Base-by-base conservation (phyloP, 805 yeast species). In the Wickerhamomyces chaumierensis region DNA sequence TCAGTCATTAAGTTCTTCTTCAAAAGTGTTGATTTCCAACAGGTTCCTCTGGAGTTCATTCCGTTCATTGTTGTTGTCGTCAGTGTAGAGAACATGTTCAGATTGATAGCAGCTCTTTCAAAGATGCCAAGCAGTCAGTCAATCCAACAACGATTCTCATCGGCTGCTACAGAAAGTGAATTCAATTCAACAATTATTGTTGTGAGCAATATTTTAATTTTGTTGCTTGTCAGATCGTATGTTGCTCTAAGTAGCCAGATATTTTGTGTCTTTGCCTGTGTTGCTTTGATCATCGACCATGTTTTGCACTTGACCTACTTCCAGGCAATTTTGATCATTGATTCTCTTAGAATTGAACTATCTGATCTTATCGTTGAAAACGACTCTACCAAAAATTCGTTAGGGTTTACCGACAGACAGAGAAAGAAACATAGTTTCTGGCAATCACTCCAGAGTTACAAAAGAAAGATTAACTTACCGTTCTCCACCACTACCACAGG, bases 281-380 rank as follows among this genome's bases (percentile, higher is more conserved):
- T 69, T 21, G 68, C 78, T 0, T 47, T 81, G n/a, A 21, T 73
- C 2, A 56, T 78, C 31, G 84, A 81, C 45, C 81, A 75, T 50
- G 40, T 69, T 5, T 58, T 84, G 31, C 85, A 78, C 46, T 51
- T 75, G 36, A 72, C 88, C 1, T 83, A 66, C 54, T 71, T 82
- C 42, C 62, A 77, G 2, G 75, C 86, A 0, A 73, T 82, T 2
- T 59, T 83, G 23, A 67, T 80, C 15, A 71, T 84, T 31, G 94
- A 85, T 58, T 59, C 78, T 23, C 69, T 78, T 35, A 65, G 85
- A 39, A 55, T 71, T 20, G 88, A 80, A 46, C 63, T 79, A 15
- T 70, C 70, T 14, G 85, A 78, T 42, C 52, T 77, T 12, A 52
- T 72, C 8, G 46, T 44, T 27, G 39, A 37, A 13, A 14, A 9